Percentiles rank a stretch among this genome's conserved stretches.
phyloP scores from a whole-genome alignment of 2,329 filamentous ascomycete species.

The Venturia nashicola region DNA sequence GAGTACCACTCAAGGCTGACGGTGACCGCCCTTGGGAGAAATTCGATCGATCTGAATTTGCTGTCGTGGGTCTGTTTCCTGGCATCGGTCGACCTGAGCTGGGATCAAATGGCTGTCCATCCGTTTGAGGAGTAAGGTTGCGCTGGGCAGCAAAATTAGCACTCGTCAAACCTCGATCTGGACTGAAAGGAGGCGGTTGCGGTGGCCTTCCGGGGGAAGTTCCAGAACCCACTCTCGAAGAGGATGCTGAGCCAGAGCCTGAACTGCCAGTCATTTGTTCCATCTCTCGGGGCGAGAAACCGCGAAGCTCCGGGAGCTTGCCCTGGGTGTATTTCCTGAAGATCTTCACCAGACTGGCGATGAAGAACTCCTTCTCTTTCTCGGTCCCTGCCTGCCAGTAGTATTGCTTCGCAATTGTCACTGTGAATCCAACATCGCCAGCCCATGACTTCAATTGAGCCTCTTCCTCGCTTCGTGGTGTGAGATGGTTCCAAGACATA shows the following conservation, averaged over 20 bases:
- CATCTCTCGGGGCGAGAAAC: slow-evolving; percentile 70
- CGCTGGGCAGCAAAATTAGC: neutral
- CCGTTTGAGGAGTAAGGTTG: neutral
- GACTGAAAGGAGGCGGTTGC: slow-evolving; percentile 1
- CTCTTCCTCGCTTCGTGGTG: slow-evolving; percentile 46
- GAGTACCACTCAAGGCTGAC: neutral
- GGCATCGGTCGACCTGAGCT: neutral
- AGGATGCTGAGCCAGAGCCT: neutral
- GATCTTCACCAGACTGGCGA: slow-evolving; percentile 90
- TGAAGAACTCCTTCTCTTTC: slow-evolving; percentile 98
- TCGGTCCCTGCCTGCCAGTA: slow-evolving; percentile 90
- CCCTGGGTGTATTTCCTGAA: slow-evolving; percentile 93
- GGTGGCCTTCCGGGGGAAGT: slow-evolving; percentile 4
- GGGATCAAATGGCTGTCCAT: neutral
- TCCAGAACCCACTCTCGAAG: slow-evolving; percentile 17
- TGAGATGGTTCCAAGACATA: slow-evolving; percentile 62
- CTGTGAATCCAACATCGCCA: slow-evolving; percentile 69
- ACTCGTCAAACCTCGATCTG: neutral
- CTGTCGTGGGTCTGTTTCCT: neutral
- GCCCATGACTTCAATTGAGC: slow-evolving; percentile 61
- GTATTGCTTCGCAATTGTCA: slow-evolving; percentile 86
- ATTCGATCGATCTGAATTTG: neutral
- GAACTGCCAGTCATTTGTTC: slow-evolving; percentile 48
- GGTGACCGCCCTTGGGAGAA: slow-evolving; percentile 2
- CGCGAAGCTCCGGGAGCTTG: slow-evolving; percentile 62